Evolutionary conservation across 2,329 filamentous ascomycete species (phyloP), one percentile per base, ranked within the genome.

Genomic region (Trichoderma lentiforme): DNA sequence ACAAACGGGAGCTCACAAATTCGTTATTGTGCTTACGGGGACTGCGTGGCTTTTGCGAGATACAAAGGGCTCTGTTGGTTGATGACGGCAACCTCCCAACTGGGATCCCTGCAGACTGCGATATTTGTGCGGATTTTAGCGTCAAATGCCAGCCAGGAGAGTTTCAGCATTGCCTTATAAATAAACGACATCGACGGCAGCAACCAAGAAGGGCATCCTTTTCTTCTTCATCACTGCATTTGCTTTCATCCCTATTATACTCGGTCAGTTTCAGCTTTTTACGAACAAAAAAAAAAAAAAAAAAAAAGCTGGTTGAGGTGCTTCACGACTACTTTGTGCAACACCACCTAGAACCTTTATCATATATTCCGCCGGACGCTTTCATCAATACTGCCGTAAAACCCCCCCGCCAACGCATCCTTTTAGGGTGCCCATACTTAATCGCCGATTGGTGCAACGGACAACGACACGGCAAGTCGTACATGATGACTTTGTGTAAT

Each of bases 51-150:
- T 57, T 26, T 21, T 36, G 28, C 64, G 15, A 57, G 9, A 60
- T 60, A 43, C 36, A 58, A 43, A 58, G 32, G 9, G 9, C 34
- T 34, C 28, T 47, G 30, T 34, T 58, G 14, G 56, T 32, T 36
- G 21, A 34, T 62, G 66, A 39, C 39, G 39, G 39, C 43, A 53
- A 32, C 70, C 67, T 47, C 61, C 53, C 47, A 36, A 51, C 15
- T 4, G 14, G 60, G 68, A 71, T 32, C 68, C 58, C 53, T 65
- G 60, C 63, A 64, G 39, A 21, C 36, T 73, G 71, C 53, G 79
- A 79, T 67, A 80, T 80, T 81, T 81, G 79, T 81, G 80, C 80
- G 76, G 77, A 73, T 80, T 80, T 77, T 77, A 76, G 76, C 72
- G 73, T 73, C 74, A 71, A 63, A 71, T 60, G 34, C 24, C 9